These are phyloP conservation scores for Cladosporium sp. DNA, from an alignment of 2,329 filamentous ascomycete genomes.

Conservation along the genomic window DNA sequence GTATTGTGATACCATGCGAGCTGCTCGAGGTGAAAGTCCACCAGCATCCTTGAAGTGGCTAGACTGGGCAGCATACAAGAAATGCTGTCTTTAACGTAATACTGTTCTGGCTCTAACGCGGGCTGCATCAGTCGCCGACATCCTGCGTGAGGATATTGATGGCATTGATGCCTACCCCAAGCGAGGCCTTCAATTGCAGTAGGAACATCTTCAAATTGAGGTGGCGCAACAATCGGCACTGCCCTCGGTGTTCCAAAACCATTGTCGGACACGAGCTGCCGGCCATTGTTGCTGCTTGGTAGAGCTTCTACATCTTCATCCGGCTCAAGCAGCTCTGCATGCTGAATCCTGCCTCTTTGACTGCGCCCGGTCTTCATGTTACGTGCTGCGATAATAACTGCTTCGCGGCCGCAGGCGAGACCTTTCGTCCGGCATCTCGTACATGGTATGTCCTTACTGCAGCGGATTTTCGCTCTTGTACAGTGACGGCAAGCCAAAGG, in stretches of 20 bases:
- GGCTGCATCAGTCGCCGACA: background rate
- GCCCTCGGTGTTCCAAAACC: background rate
- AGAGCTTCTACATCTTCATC: background rate
- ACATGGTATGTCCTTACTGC: background rate
- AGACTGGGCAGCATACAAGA: background rate
- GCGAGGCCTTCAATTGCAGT: background rate
- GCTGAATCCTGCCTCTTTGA: background rate
- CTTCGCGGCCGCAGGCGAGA: background rate
- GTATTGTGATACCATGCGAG: slow-evolving; percentile 15
- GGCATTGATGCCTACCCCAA: background rate
- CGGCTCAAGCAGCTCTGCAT: background rate
- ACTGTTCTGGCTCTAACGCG: background rate
- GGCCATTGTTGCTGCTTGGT: background rate
- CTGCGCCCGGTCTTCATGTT: background rate
- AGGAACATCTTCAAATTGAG: background rate
- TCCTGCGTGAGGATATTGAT: background rate
- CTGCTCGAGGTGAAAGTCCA: slow-evolving; percentile 13
- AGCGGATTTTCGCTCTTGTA: background rate
- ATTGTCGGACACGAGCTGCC: background rate
- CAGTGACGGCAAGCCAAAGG: background rate
- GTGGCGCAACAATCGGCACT: background rate
- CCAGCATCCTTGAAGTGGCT: background rate
- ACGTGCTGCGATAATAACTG: background rate
- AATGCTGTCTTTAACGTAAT: background rate
- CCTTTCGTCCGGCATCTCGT: background rate